Evolutionary conservation across 2,329 filamentous ascomycete genomes (phyloP).

Genomic region (Mycosphaerella sp.): DNA sequence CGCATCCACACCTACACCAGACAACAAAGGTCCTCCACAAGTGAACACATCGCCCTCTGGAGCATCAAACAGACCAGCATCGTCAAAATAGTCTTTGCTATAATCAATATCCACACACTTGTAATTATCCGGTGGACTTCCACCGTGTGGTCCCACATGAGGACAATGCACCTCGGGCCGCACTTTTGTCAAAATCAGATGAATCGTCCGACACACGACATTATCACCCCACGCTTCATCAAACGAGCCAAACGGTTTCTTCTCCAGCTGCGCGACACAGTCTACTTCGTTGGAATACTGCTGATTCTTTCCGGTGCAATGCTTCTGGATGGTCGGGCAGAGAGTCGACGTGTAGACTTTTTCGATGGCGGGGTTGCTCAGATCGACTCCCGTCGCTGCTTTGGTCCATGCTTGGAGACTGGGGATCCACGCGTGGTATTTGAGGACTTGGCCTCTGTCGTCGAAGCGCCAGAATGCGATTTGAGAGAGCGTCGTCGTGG

Average conservation of each 20-base stretch:
- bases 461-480: constrained; percentile 47
- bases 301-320: constrained; percentile 36
- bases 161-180: constrained; percentile 30
- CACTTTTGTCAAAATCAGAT: constrained; percentile 35
- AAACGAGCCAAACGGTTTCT: constrained; percentile 38
- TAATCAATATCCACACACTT: constrained; percentile 31
- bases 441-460: constrained; percentile 38
- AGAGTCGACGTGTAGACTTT: constrained; percentile 30
- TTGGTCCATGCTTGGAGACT: constrained; percentile 38
- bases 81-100: constrained; percentile 27
- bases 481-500: constrained; percentile 18
- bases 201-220: constrained; percentile 40
- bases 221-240: constrained; percentile 44
- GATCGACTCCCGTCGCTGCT: constrained; percentile 25
- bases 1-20: background rate
- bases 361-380: constrained; percentile 29
- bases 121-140: constrained; percentile 10
- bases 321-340: constrained; percentile 34
- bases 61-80: constrained; percentile 20
- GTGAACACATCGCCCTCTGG: constrained; percentile 18
- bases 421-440: constrained; percentile 44
- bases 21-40: constrained; percentile 12
- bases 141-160: constrained; percentile 20
- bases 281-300: constrained; percentile 34
- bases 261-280: constrained; percentile 32